Evolutionary conservation across 1,284 basidiomycete species (phyloP).

Genomic region (Heliocybe sulcata): DNA sequence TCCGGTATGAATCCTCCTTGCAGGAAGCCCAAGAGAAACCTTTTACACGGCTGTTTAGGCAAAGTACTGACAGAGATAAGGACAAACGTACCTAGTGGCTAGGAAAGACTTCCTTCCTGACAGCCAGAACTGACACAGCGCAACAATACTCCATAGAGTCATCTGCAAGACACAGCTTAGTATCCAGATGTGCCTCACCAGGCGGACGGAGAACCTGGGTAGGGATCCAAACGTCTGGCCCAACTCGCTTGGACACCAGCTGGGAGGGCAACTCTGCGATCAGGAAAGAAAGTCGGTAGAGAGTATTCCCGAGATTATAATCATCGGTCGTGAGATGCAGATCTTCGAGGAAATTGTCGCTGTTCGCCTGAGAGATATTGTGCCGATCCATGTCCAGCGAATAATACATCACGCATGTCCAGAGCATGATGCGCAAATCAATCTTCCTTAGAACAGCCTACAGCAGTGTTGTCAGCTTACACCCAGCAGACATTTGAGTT

Average conservation of each 20-base stretch:
- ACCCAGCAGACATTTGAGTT: neutral
- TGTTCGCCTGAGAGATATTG: constrained; percentile 58
- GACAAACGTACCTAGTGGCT: constrained; percentile 42
- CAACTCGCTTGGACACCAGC: constrained; percentile 62
- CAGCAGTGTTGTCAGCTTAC: neutral
- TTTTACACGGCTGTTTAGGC: no score
- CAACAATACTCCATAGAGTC: constrained; percentile 10
- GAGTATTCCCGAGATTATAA: constrained; percentile 55
- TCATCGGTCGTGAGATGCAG: constrained; percentile 54
- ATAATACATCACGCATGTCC: constrained; percentile 62
- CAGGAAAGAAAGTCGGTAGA: constrained; percentile 53
- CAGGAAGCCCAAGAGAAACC: constrained; percentile 38
- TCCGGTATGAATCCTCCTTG: constrained; percentile 46
- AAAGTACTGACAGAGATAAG: no score
- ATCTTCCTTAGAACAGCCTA: constrained; percentile 51
- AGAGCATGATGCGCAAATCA: constrained; percentile 56
- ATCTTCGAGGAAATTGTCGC: constrained; percentile 61
- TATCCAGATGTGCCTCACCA: no score
- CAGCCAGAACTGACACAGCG: constrained; percentile 29
- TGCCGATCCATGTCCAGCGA: constrained; percentile 43
- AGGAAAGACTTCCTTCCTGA: constrained; percentile 44
- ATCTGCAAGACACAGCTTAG: no score
- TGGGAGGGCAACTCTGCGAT: constrained; percentile 66
- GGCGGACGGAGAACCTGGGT: no score
- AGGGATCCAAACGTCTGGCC: constrained; percentile 69